Conservation (phyloP, 1,284 basidiomycete genomes). For the Ganoderma sp. region DNA sequence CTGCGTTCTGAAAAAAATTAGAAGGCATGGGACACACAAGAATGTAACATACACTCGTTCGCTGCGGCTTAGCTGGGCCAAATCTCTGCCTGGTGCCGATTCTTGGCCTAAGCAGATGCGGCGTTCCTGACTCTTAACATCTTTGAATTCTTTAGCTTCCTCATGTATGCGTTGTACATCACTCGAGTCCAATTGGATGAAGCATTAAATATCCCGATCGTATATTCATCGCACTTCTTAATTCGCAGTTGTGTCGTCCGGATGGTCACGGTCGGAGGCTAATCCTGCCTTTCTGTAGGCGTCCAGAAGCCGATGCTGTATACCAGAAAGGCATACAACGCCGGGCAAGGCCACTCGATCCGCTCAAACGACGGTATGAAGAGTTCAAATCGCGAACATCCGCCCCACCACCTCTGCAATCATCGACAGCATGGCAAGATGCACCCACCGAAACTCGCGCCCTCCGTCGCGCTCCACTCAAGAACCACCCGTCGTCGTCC, state of each 20-base stretch:
- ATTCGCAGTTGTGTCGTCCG: neutral
- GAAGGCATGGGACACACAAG: neutral
- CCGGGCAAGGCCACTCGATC: conserved; percentile 81
- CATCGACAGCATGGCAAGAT: conserved; percentile 36
- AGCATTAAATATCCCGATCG: neutral
- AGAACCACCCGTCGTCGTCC: conserved; percentile 46
- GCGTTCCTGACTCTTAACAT: neutral
- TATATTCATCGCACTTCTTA: neutral
- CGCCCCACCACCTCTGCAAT: conserved; percentile 35
- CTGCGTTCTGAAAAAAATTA: neutral
- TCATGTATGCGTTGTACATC: neutral
- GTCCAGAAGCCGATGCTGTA: conserved; percentile 77
- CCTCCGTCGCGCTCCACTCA: conserved; percentile 62
- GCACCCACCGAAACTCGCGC: conserved; percentile 44
- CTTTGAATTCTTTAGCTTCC: neutral
- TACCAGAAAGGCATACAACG: conserved; percentile 87
- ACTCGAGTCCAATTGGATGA: neutral
- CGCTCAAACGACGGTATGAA: conserved; percentile 83
- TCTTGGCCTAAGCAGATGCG: neutral
- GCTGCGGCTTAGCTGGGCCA: neutral
- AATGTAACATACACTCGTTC: neutral
- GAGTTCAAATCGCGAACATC: conserved; percentile 70
- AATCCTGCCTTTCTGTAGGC: conserved; percentile 21
- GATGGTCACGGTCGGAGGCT: neutral
- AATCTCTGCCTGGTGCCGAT: neutral